Conservation (phyloP, 1,284 basidiomycete species). For the Sanguinoderma infundibulare region DNA sequence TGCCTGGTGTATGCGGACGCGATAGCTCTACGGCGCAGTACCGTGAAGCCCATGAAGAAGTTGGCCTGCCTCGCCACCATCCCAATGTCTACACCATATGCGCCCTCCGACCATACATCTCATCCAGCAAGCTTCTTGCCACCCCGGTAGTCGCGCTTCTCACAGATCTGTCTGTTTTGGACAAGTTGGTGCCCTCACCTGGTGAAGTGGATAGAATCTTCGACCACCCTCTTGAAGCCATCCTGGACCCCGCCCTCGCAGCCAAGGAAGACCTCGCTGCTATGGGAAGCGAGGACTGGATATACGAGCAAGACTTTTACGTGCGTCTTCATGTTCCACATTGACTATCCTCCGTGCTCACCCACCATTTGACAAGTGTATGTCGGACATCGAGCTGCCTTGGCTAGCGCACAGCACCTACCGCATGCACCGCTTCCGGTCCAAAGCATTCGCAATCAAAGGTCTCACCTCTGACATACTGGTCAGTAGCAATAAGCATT, state of each 20-base stretch:
- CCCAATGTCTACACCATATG: slow-evolving; percentile 68
- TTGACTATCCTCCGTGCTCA: slow-evolving; percentile 6
- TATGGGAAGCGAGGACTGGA: slow-evolving; percentile 75
- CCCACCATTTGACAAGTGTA: slow-evolving; percentile 44
- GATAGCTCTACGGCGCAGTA: slow-evolving; percentile 46
- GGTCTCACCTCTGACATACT: slow-evolving; percentile 84
- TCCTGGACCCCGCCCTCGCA: slow-evolving; percentile 63
- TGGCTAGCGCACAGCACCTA: slow-evolving; percentile 56
- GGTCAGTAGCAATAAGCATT: slow-evolving; percentile 43
- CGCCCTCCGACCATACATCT: slow-evolving; percentile 73
- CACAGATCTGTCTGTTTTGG: slow-evolving; percentile 55
- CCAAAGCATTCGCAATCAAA: slow-evolving; percentile 76
- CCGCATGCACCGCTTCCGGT: slow-evolving; percentile 79
- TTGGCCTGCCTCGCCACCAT: slow-evolving; percentile 63
- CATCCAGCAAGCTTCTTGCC: slow-evolving; percentile 62
- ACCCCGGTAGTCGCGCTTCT: slow-evolving; percentile 78
- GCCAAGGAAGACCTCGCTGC: slow-evolving; percentile 52
- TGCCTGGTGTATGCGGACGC: neutral
- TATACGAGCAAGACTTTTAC: slow-evolving; percentile 70
- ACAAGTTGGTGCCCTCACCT: slow-evolving; percentile 55
- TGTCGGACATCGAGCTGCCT: slow-evolving; percentile 55
- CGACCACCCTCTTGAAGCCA: slow-evolving; percentile 73
- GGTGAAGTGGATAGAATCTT: slow-evolving; percentile 83
- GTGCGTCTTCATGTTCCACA: slow-evolving; percentile 39
- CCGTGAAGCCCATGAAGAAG: slow-evolving; percentile 85